phyloP scores from a whole-genome alignment of 2,329 filamentous ascomycete species.

The Cercospora janseana region DNA sequence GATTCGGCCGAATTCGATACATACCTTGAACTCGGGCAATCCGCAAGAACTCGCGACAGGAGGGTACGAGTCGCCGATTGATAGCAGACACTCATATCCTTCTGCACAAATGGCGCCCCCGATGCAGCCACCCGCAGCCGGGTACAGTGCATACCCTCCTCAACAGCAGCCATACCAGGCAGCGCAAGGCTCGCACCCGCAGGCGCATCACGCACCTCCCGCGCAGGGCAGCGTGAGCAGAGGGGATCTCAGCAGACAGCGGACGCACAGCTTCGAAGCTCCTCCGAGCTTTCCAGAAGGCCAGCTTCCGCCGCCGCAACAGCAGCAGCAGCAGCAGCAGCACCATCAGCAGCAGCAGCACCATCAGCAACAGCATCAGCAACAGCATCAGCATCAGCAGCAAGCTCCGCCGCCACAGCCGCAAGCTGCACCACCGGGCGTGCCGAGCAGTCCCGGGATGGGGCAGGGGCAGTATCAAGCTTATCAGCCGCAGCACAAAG shows the following conservation, averaged over 20 bases:
- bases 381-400: constrained; percentile 25
- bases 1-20: constrained; percentile 42
- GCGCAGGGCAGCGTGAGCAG: constrained; percentile 12
- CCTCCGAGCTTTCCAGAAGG: constrained; percentile 28
- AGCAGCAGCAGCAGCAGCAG: constrained; percentile 27
- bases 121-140: constrained; percentile 28
- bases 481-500: constrained; percentile 33
- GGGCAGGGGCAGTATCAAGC: constrained; percentile 32
- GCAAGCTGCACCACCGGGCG: constrained; percentile 35
- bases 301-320: constrained; percentile 23
- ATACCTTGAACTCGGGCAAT: constrained; percentile 40
- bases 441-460: constrained; percentile 24
- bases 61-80: constrained; percentile 49
- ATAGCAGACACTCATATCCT: constrained; percentile 45
- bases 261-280: constrained; percentile 34
- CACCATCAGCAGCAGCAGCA: constrained; percentile 31
- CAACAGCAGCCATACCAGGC: constrained; percentile 24
- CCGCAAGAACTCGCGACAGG: constrained; percentile 51
- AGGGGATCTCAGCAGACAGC: constrained; percentile 29
- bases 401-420: constrained; percentile 28
- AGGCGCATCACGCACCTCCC: constrained; percentile 18
- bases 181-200: constrained; percentile 16
- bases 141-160: constrained; percentile 28
- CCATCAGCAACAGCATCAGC: constrained; percentile 23
- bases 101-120: constrained; percentile 30